Evolutionary conservation across 768 basidiomycete species (phyloP).

Genomic region (Kwoniella europaea): DNA sequence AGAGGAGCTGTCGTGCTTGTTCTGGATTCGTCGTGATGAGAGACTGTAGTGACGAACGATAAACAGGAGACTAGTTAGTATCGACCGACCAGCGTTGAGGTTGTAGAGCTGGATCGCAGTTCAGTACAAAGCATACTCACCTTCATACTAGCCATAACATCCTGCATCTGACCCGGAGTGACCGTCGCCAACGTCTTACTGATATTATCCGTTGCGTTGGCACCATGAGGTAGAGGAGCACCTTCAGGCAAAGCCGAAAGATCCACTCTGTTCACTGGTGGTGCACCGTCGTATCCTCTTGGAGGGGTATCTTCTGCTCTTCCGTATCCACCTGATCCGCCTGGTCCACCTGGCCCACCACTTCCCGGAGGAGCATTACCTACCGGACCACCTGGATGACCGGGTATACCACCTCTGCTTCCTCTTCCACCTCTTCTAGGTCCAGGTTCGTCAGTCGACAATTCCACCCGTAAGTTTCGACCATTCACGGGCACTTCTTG

Average conservation of each 20-base stretch:
- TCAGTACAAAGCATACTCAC: constrained; percentile 61
- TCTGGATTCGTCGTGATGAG: constrained; percentile 91
- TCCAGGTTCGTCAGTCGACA: constrained; percentile 59
- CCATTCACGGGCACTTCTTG: constrained; percentile 92
- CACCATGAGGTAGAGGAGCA: constrained; percentile 72
- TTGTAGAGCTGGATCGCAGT: neutral
- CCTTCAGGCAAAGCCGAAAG: constrained; percentile 76
- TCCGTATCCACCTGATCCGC: constrained; percentile 12
- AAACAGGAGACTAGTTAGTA: neutral
- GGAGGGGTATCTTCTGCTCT: constrained; percentile 21
- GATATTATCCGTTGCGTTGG: constrained; percentile 78
- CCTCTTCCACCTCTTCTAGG: constrained; percentile 28
- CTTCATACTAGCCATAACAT: constrained; percentile 98
- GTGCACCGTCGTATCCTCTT: constrained; percentile 21
- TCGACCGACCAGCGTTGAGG: neutral
- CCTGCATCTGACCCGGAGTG: constrained; percentile 81
- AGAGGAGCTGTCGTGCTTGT: constrained; percentile 77
- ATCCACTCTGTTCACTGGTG: constrained; percentile 32
- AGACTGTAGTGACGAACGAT: constrained; percentile 64
- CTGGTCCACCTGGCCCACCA: constrained; percentile 9
- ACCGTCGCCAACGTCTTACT: constrained; percentile 82
- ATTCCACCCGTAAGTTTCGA: constrained; percentile 87
- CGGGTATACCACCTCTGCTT: constrained; percentile 16
- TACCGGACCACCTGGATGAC: constrained; percentile 23
- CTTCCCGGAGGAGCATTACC: constrained; percentile 33